Evolutionary conservation across 2,329 filamentous ascomycete genomes (phyloP).

Genomic region (Penicillium sp.): DNA sequence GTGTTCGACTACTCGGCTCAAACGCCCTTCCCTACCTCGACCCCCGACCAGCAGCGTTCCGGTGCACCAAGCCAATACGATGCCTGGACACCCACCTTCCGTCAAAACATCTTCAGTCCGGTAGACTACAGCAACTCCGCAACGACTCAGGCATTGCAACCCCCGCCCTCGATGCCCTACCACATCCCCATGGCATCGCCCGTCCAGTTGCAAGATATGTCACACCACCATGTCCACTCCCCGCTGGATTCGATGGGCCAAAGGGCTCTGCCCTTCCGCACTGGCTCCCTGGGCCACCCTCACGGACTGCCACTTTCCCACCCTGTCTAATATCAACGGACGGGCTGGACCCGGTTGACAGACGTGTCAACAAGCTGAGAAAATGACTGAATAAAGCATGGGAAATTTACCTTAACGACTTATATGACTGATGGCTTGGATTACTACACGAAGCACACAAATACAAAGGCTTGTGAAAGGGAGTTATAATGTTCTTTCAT

Average conservation of each 20-base stretch:
- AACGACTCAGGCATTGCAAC: constrained; percentile 24
- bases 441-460: constrained; percentile 19
- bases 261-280: constrained; percentile 30
- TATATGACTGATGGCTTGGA: constrained; percentile 28
- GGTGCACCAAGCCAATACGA: constrained; percentile 25
- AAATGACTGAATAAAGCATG: constrained; percentile 8
- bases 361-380: background rate
- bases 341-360: constrained; percentile 19
- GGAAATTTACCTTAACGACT: constrained; percentile 23
- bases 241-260: constrained; percentile 20
- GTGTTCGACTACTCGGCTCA: constrained; percentile 34
- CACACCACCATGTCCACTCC: constrained; percentile 22
- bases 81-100: constrained; percentile 33
- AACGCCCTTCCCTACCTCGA: constrained; percentile 23
- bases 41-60: constrained; percentile 23
- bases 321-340: constrained; percentile 15
- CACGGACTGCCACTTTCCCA: constrained; percentile 25
- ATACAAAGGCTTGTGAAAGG: constrained; percentile 12
- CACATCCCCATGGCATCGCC: constrained; percentile 28
- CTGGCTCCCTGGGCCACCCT: constrained; percentile 33
- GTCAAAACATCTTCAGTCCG: constrained; percentile 34
- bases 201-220: constrained; percentile 27
- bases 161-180: constrained; percentile 29
- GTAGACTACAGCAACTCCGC: constrained; percentile 29
- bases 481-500: no score